Evolutionary conservation across 192 early-diverging fungal species (phyloP).

Genomic region (Geranomyces variabilis): DNA sequence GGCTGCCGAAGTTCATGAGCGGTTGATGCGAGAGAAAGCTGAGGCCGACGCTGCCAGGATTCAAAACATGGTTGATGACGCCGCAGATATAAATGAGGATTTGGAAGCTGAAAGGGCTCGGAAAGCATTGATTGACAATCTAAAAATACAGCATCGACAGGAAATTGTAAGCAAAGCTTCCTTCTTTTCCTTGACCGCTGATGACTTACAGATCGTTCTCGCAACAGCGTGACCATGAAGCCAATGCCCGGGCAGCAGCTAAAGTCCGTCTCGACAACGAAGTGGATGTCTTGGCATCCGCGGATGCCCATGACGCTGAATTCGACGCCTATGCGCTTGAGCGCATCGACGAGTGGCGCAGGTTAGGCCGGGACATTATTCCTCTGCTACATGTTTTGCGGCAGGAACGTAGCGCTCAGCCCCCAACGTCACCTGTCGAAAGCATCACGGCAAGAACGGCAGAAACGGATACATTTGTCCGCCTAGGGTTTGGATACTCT

Average conservation of each 20-base stretch:
- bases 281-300: not conserved
- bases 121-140: not conserved
- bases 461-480: not conserved
- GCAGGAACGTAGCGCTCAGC: slow-evolving; percentile 7
- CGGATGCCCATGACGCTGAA: slow-evolving; percentile 31
- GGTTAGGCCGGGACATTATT: slow-evolving; percentile 39
- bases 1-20: not conserved
- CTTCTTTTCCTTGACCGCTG: no score
- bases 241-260: slow-evolving; percentile 6
- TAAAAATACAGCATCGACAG: slow-evolving; percentile 24
- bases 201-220: not conserved
- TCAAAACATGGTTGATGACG: slow-evolving; percentile 14
- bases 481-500: not conserved
- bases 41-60: slow-evolving; percentile 1
- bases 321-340: slow-evolving; percentile 41
- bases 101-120: not conserved
- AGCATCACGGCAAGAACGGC: not conserved
- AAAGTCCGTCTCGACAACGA: not conserved
- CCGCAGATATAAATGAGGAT: not conserved
- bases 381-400: slow-evolving; percentile 40
- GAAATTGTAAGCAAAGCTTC: slow-evolving; percentile 32
- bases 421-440: not conserved
- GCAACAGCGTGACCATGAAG: slow-evolving; percentile 9
- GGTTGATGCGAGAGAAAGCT: slow-evolving; percentile 4
- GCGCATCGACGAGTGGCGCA: slow-evolving; percentile 36